These are phyloP conservation scores for Tolypocladium inflatum DNA, from an alignment of 2,329 filamentous ascomycete genomes.

Conservation along the genomic window DNA sequence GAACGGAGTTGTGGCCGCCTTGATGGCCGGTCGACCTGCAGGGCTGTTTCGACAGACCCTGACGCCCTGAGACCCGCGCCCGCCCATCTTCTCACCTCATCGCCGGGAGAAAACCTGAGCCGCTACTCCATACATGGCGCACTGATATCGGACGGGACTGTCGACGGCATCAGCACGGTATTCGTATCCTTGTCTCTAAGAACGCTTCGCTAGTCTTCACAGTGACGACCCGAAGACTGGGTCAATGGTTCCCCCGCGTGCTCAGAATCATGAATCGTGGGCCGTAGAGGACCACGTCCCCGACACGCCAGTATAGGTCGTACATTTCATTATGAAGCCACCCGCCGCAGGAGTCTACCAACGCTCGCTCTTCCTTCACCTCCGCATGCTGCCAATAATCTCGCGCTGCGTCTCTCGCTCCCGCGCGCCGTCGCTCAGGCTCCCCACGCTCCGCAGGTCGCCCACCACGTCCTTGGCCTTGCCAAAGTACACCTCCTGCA, in stretches of 20 bases:
- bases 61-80: neutral
- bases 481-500: constrained; percentile 99
- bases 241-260: neutral
- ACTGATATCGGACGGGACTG: neutral
- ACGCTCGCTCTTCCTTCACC: constrained; percentile 18
- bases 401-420: constrained; percentile 82
- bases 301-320: neutral
- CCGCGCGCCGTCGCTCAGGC: constrained; percentile 73
- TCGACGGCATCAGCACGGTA: neutral
- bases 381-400: constrained; percentile 61
- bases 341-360: neutral
- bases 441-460: constrained; percentile 78
- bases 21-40: neutral
- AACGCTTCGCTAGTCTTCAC: neutral
- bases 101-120: no score
- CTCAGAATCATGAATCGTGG: neutral
- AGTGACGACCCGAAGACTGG: neutral
- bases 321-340: neutral
- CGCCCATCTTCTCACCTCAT: neutral
- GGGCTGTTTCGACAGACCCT: neutral
- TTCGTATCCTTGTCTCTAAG: neutral
- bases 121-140: no score
- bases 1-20: neutral
- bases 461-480: constrained; percentile 98
- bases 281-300: neutral